Evolutionary conservation across 208 protist species (phyloP).

Genomic region (Acanthamoeba rhysodes): DNA sequence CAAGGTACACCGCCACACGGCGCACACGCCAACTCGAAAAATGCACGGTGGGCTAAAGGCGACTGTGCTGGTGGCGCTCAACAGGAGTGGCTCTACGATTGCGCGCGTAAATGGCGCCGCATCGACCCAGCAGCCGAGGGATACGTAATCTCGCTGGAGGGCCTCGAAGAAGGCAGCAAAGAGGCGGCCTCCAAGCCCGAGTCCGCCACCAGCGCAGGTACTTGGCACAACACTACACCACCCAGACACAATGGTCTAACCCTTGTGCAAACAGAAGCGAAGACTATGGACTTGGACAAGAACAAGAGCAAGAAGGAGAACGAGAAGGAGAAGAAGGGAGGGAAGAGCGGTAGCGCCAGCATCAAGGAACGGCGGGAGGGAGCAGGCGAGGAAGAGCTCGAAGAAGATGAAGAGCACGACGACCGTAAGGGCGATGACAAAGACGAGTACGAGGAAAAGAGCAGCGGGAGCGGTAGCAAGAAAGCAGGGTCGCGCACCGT

Average conservation of each 20-base stretch:
- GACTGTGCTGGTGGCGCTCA: background rate
- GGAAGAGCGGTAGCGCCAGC: background rate
- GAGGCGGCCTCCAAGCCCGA: background rate
- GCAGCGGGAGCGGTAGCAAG: background rate
- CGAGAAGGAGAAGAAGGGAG: background rate
- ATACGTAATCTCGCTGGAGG: background rate
- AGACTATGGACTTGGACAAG: background rate
- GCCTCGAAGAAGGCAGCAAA: background rate
- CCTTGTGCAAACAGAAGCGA: background rate
- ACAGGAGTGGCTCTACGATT: constrained; percentile 66
- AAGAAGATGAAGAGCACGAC: background rate
- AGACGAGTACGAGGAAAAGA: background rate
- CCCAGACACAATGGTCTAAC: no score
- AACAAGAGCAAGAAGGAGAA: background rate
- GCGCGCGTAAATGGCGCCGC: constrained; percentile 34
- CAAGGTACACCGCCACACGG: background rate
- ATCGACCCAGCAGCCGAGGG: background rate
- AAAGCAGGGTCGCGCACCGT: background rate
- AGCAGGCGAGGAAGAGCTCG: background rate
- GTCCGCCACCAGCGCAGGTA: background rate
- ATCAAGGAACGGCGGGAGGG: background rate
- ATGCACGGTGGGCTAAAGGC: background rate
- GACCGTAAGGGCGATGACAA: background rate
- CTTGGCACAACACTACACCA: background rate
- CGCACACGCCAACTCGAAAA: background rate